These are phyloP conservation scores for Potentilla sterilis DNA, from an alignment of 306 rosid species.

Conservation along the genomic window DNA sequence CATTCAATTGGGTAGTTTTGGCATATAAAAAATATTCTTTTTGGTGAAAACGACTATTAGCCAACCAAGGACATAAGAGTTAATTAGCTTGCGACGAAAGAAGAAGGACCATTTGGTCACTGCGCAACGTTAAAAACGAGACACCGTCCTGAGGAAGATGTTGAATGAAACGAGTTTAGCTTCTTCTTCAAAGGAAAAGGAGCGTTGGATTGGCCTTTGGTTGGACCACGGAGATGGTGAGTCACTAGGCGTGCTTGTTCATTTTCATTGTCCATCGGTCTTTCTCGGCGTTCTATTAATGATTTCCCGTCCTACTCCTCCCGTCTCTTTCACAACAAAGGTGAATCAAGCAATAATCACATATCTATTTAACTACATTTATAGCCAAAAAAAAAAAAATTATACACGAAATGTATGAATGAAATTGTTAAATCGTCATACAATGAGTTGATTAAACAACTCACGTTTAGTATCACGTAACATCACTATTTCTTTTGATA, in stretches of 20 bases:
- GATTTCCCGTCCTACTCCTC: background rate
- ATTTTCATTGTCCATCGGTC: background rate
- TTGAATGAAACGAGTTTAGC: background rate
- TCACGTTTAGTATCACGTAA: too few relatives aligned
- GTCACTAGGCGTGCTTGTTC: background rate
- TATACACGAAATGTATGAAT: too few relatives aligned
- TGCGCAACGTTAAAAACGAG: background rate
- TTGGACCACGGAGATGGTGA: constrained; percentile 11
- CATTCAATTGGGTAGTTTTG: background rate
- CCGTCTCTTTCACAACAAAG: background rate
- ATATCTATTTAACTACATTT: too few relatives aligned
- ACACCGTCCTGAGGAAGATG: background rate
- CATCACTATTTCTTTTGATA: too few relatives aligned
- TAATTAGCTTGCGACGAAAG: background rate
- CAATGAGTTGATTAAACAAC: too few relatives aligned
- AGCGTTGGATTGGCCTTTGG: background rate
- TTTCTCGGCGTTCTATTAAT: background rate
- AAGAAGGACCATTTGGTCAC: constrained; percentile 16
- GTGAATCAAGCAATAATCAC: background rate
- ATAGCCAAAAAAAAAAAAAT: too few relatives aligned
- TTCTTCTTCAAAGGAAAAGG: background rate
- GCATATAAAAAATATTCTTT: constrained; percentile 9
- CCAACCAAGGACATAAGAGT: background rate
- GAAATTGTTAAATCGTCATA: too few relatives aligned
- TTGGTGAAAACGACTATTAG: constrained; percentile 1